Evolutionary conservation across 2,329 filamentous ascomycete genomes (phyloP).

Genomic region (Aureobasidium sp.): DNA sequence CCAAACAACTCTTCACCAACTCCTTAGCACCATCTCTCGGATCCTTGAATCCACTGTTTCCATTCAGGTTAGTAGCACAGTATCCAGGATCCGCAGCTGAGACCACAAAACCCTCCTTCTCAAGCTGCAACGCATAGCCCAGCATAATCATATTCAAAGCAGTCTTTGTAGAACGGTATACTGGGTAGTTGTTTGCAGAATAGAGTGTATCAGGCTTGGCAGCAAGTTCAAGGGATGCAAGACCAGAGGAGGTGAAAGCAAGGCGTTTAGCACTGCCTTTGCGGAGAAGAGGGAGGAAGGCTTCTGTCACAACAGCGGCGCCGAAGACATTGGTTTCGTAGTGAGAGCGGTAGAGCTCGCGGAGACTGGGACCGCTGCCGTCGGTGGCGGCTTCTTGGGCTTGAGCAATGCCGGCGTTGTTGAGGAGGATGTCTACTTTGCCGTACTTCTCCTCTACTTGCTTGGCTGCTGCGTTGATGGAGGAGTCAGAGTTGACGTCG

Average conservation of each 20-base stretch:
- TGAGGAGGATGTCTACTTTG: conserved; percentile 29
- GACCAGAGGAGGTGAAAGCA: conserved; percentile 20
- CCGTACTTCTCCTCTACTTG: conserved; percentile 21
- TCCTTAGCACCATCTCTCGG: conserved; percentile 23
- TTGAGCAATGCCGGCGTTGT: conserved; percentile 27
- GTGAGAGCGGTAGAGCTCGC: conserved; percentile 17
- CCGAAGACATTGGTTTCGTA: conserved; percentile 25
- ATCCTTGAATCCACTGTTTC: conserved; percentile 18
- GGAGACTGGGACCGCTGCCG: neutral
- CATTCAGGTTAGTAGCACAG: conserved; percentile 22
- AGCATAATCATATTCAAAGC: conserved; percentile 24
- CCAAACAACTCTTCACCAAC: conserved; percentile 17
- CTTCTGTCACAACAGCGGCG: conserved; percentile 17
- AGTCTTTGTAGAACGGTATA: conserved; percentile 21
- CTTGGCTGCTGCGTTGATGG: conserved; percentile 30
- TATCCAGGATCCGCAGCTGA: conserved; percentile 18
- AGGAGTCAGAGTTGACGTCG: conserved; percentile 35
- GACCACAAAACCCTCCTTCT: conserved; percentile 19
- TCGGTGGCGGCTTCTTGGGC: neutral
- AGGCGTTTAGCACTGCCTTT: conserved; percentile 20
- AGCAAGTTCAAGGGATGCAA: conserved; percentile 16
- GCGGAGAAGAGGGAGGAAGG: conserved; percentile 20
- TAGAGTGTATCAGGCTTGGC: neutral
- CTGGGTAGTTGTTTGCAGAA: conserved; percentile 10
- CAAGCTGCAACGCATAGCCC: conserved; percentile 11